A percentile compares a stretch with the other conserved stretches of the same genome.
phyloP scores from a whole-genome alignment of 805 yeast genomes.

The Nematodospora valgi region DNA sequence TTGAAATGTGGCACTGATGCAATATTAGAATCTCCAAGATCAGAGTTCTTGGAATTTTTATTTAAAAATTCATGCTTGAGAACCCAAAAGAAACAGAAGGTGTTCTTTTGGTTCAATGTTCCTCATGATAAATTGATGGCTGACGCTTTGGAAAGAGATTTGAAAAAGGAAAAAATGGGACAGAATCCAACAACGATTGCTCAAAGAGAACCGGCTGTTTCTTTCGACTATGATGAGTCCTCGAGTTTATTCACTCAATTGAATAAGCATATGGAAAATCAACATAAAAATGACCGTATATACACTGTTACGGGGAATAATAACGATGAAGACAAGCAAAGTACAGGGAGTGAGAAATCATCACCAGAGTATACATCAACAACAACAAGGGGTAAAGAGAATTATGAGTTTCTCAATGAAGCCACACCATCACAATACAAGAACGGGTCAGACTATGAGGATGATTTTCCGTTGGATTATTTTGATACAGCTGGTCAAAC shows the following conservation, averaged over 20 bases:
- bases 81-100: constrained; percentile 96
- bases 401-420: constrained; percentile 14
- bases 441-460: constrained; percentile 40
- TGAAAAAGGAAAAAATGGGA: constrained; percentile 65
- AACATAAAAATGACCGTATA: constrained; percentile 4
- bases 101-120: constrained; percentile 94
- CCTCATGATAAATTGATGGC: constrained; percentile 90
- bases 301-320: neutral
- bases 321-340: constrained; percentile 7
- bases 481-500: constrained; percentile 34
- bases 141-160: constrained; percentile 90
- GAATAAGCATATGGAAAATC: constrained; percentile 27
- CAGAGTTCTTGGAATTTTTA: constrained; percentile 77
- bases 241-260: constrained; percentile 55
- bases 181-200: constrained; percentile 74
- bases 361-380: constrained; percentile 15
- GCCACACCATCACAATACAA: constrained; percentile 23
- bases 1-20: constrained; percentile 87
- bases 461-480: constrained; percentile 72
- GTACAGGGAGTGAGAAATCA: constrained; percentile 5
- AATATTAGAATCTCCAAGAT: constrained; percentile 79
- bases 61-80: constrained; percentile 84
- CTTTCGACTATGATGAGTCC: constrained; percentile 63
- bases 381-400: constrained; percentile 6
- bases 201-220: constrained; percentile 70